phyloP scores from a whole-genome alignment of 78 protist species.

The Thecamonas trahens region DNA sequence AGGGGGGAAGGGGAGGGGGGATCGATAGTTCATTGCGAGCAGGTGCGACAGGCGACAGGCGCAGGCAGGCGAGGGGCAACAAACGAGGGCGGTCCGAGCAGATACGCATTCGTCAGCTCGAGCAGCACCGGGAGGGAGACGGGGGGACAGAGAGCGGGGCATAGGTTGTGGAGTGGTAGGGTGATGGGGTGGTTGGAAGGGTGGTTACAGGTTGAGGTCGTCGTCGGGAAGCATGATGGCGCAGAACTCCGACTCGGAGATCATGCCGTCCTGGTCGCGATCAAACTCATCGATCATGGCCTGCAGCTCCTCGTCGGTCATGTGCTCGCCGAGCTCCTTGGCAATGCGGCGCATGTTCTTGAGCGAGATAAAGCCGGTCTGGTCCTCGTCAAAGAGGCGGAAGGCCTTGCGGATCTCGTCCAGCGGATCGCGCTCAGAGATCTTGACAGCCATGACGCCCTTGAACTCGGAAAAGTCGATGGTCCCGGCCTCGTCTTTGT shows the following conservation, averaged over 20 bases:
- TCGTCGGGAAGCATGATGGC: no score
- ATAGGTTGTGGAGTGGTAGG: no score
- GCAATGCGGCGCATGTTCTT: constrained; percentile 51
- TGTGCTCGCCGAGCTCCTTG: constrained; percentile 62
- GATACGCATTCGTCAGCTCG: no score
- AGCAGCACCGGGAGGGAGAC: no score
- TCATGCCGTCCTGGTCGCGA: constrained; percentile 76
- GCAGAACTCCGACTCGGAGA: not conserved
- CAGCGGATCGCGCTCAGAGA: constrained; percentile 55
- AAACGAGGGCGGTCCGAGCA: no score
- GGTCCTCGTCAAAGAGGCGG: constrained; percentile 65
- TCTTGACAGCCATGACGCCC: constrained; percentile 16
- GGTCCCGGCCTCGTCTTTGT: not conserved
- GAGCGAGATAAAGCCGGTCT: constrained; percentile 56
- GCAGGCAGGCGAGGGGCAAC: no score
- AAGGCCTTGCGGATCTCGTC: constrained; percentile 71
- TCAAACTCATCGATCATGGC: constrained; percentile 93
- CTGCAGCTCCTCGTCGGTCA: constrained; percentile 77
- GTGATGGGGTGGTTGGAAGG: no score
- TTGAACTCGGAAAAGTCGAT: constrained; percentile 34
- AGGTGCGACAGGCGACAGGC: no score
- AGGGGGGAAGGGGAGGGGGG: no score
- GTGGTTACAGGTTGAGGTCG: no score
- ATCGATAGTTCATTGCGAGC: no score
- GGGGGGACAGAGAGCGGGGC: no score